Percentiles rank a stretch among this genome's conserved stretches.
Conservation (phyloP, 2,329 filamentous ascomycete genomes). For the Berkeleyomyces basicola region DNA sequence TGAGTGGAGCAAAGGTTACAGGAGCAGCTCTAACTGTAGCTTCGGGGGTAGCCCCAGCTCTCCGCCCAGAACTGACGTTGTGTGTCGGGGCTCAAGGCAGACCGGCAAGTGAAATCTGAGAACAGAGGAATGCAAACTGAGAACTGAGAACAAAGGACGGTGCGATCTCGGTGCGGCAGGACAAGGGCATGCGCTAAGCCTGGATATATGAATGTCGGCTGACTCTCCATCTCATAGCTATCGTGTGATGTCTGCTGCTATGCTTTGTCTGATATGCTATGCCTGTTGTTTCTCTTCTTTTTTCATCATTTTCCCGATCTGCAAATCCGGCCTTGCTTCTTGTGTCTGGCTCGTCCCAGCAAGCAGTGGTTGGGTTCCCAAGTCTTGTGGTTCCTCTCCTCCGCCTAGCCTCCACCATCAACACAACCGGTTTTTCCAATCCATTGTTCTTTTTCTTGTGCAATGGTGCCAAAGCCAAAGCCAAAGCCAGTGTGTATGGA, state of each 20-base stretch:
- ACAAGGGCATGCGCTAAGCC: slow-evolving; percentile 13
- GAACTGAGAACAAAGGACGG: neutral
- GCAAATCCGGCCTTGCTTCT: neutral
- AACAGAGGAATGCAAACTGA: slow-evolving; percentile 1
- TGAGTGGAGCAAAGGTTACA: neutral
- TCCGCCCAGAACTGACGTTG: too few species aligned
- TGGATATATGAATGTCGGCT: slow-evolving; percentile 13
- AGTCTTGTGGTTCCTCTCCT: neutral
- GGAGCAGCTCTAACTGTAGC: neutral
- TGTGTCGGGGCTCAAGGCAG: neutral
- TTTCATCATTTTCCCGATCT: neutral
- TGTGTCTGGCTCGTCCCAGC: neutral
- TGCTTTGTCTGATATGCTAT: slow-evolving; percentile 11
- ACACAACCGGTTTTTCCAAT: neutral
- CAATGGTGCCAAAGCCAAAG: neutral
- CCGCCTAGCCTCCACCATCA: neutral
- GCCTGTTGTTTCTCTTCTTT: neutral
- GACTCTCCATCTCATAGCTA: slow-evolving; percentile 14
- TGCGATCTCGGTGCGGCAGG: slow-evolving; percentile 8
- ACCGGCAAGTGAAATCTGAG: neutral
- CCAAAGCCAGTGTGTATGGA: neutral
- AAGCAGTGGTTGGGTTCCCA: neutral
- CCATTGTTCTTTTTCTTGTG: neutral
- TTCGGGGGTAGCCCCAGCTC: neutral
- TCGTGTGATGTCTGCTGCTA: slow-evolving; percentile 10